Conservation (phyloP, 306 rosid genomes). For the Cajanus cajan region DNA sequence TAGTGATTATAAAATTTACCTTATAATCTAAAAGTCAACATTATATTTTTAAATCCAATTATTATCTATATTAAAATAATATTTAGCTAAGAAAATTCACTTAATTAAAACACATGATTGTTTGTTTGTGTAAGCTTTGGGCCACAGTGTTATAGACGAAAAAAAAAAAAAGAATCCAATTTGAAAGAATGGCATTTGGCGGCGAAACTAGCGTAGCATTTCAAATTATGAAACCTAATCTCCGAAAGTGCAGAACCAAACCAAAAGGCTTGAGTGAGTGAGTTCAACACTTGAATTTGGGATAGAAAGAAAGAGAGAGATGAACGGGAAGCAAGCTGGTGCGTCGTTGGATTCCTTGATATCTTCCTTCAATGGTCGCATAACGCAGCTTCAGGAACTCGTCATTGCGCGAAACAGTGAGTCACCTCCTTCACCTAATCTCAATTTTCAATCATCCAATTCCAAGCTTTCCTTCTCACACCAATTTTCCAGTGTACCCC, state of each 20-base stretch:
- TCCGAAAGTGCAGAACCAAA: background rate
- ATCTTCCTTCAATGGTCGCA: constrained; percentile 66
- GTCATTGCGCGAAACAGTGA: constrained; percentile 85
- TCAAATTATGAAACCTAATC: background rate
- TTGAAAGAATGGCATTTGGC: background rate
- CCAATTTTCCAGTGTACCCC: constrained; percentile 58
- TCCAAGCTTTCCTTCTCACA: background rate
- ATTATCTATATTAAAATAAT: no score
- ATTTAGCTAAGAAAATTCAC: no score
- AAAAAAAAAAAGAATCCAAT: no score
- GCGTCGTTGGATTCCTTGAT: constrained; percentile 62
- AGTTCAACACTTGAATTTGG: no score
- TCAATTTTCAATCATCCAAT: background rate
- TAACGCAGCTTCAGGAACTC: constrained; percentile 81
- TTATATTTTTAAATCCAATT: no score
- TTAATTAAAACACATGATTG: no score
- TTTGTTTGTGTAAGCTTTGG: no score
- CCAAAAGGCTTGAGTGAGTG: background rate
- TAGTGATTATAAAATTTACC: no score
- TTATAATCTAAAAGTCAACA: no score
- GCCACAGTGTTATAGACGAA: no score
- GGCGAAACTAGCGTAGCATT: background rate
- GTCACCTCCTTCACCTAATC: background rate
- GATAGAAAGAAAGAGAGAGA: no score
- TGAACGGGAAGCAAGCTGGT: constrained; percentile 64